phyloP scores from a whole-genome alignment of 148 eudicot genomes.

The Spergularia marina region DNA sequence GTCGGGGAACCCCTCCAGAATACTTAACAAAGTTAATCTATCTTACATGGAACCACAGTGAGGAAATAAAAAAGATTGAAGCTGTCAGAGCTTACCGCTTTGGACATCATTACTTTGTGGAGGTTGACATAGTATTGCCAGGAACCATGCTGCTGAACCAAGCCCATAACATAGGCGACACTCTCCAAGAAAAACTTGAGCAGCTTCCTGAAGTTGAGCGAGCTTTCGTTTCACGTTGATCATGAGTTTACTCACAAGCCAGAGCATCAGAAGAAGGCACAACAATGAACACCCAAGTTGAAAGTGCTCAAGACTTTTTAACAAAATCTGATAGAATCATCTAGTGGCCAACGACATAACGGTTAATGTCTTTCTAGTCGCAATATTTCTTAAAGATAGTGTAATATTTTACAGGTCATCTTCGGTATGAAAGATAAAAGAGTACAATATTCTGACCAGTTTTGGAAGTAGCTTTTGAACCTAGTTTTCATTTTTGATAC shows the following conservation, averaged over 20 bases:
- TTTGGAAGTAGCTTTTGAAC: not conserved
- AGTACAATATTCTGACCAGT: too few relatives aligned
- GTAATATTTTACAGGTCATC: too few relatives aligned
- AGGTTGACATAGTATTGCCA: conserved; percentile 70
- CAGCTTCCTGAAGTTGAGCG: conserved; percentile 65
- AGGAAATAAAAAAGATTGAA: conserved; percentile 63
- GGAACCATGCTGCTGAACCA: conserved; percentile 51
- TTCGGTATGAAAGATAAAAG: too few relatives aligned
- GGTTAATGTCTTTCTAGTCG: not conserved
- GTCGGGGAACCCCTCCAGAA: conserved; percentile 76
- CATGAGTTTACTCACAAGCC: conserved; percentile 64
- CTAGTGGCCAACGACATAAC: not conserved
- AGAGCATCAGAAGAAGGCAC: conserved; percentile 47
- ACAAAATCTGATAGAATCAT: not conserved
- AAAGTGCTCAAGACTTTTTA: not conserved
- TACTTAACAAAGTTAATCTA: conserved; percentile 61
- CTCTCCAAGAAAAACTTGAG: conserved; percentile 70
- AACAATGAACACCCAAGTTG: not conserved
- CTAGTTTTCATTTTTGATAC: not conserved
- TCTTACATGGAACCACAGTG: conserved; percentile 69
- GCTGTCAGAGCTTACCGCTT: conserved; percentile 71
- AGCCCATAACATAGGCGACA: conserved; percentile 74
- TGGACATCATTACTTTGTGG: conserved; percentile 70
- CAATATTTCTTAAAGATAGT: not conserved
- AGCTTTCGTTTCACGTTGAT: conserved; percentile 72